Conservation (phyloP, 352 stramenopile species). For the Pythium brassicae region DNA sequence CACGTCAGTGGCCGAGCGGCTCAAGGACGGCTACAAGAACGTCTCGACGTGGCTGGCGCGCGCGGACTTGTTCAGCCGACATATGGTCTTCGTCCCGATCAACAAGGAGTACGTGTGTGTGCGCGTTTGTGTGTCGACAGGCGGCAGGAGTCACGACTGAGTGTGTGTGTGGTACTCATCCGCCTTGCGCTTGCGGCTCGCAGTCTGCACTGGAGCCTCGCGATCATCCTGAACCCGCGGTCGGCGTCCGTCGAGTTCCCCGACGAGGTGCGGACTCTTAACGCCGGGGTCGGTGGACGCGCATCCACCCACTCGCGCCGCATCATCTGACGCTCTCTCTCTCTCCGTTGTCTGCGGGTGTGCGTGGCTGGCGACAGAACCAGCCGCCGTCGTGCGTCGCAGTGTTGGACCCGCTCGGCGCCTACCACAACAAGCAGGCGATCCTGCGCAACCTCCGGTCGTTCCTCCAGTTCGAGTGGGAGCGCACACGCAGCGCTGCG, state of each 20-base stretch:
- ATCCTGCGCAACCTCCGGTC: constrained; percentile 56
- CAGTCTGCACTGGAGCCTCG: constrained; percentile 83
- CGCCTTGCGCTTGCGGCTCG: neutral
- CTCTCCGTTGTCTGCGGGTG: neutral
- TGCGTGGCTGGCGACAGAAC: constrained; percentile 13
- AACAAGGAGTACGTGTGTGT: constrained; percentile 69
- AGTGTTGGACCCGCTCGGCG: constrained; percentile 65
- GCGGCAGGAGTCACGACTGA: neutral
- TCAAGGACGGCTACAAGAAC: constrained; percentile 70
- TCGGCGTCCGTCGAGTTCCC: constrained; percentile 26
- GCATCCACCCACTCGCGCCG: too few species aligned
- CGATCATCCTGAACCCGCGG: constrained; percentile 67
- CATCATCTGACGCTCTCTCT: neutral
- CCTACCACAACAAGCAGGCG: constrained; percentile 53
- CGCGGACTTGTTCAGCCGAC: constrained; percentile 65
- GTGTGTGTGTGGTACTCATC: neutral
- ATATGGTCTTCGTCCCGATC: constrained; percentile 84
- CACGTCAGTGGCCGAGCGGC: constrained; percentile 17
- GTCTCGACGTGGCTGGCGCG: constrained; percentile 68
- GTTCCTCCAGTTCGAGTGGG: constrained; percentile 60
- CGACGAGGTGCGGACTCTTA: constrained; percentile 21
- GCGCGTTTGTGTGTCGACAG: neutral
- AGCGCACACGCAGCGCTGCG: constrained; percentile 17
- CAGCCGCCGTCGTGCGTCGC: constrained; percentile 48
- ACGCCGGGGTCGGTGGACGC: too few species aligned